Evolutionary conservation across 2,329 filamentous ascomycete genomes (phyloP), one percentile per base, ranked within the genome.

Genomic region (Dactylonectria estremocensis): DNA sequence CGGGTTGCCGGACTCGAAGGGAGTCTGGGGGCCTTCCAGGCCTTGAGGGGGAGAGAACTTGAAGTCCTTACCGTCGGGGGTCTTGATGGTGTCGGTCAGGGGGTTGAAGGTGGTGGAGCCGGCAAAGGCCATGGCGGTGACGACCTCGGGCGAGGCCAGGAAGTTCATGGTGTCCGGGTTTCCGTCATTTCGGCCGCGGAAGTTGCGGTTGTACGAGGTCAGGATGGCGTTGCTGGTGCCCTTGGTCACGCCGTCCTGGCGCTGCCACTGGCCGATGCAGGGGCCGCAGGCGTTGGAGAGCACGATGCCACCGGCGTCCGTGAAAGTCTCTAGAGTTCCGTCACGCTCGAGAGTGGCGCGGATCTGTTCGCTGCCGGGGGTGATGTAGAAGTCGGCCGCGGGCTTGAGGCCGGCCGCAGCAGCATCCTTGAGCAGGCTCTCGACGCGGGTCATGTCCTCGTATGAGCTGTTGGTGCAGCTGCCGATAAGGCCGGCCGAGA

Each of bases 141-240:
- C 96, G 65, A 99, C 90, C 82, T 99, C 96, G 7, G 96, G 96
- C 0, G 95, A 98, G 10, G 96, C 95, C 59, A 99, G 89, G 85
- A 99, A 99, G 87, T 98, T 99, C 95, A 98, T 98, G 9, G 96
- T 99, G 48, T 92, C 91, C 22, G 93, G 91, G 85, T 99, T 99
- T 69, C 96, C 96, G 78, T 99, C 96, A 80, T 99, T 99, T 72
- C 96, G 93, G 68, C 94, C 95, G 57, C 93, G 93, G 87, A 99
- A 99, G 84, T 99, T 99, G 68, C 96, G 93, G 88, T 99, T 99
- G 86, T 98, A 99, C 1, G 95, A 98, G 10, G 95, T 95, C 77
- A 99, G 90, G 76, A 99, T 98, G 69, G 96, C 96, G 79, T 99
- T 99, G 61, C 90, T 86, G 66, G 95, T 93, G 69, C 95, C 95